A percentile compares a stretch with the other conserved stretches of the same genome.
Evolutionary conservation across 2,329 filamentous ascomycete species (phyloP).

Genomic region (Trichoderma gracile): DNA sequence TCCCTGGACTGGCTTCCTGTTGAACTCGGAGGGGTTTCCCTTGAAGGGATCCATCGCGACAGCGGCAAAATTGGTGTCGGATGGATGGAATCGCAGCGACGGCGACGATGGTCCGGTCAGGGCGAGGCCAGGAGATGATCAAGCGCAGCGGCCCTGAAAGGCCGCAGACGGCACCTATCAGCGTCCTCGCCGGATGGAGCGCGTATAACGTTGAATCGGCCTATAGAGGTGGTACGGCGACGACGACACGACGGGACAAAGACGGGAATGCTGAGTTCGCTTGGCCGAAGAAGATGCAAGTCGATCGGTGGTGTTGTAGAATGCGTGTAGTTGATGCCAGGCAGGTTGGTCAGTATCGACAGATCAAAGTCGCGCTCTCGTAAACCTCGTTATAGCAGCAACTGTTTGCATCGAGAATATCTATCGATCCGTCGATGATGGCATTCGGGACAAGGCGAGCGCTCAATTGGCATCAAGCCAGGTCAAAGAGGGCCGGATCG

Average conservation of each 20-base stretch:
- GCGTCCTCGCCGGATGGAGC: conserved; percentile 15
- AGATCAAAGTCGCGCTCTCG: no score
- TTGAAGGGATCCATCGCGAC: conserved; percentile 45
- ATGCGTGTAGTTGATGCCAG: no score
- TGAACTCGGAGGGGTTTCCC: conserved; percentile 42
- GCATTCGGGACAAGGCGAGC: not conserved
- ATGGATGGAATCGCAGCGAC: conserved; percentile 2
- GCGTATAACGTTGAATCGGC: not conserved
- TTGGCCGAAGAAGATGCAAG: no score
- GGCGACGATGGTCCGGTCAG: not conserved
- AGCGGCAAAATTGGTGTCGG: conserved; percentile 25
- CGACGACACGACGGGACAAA: not conserved
- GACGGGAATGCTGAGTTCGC: not conserved
- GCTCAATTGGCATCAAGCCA: conserved; percentile 1
- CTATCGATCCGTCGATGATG: not conserved
- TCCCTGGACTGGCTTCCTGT: conserved; percentile 47
- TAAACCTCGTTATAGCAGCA: not conserved
- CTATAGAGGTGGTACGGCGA: not conserved
- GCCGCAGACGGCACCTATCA: conserved; percentile 22
- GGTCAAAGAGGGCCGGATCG: not conserved
- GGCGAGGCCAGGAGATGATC: conserved; percentile 16
- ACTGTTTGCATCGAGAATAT: no score
- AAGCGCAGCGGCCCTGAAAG: conserved; percentile 19
- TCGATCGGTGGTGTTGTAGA: no score
- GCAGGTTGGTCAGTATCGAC: no score